Evolutionary conservation across 2,329 filamentous ascomycete genomes (phyloP).

Genomic region (Stachybotrys elegans): DNA sequence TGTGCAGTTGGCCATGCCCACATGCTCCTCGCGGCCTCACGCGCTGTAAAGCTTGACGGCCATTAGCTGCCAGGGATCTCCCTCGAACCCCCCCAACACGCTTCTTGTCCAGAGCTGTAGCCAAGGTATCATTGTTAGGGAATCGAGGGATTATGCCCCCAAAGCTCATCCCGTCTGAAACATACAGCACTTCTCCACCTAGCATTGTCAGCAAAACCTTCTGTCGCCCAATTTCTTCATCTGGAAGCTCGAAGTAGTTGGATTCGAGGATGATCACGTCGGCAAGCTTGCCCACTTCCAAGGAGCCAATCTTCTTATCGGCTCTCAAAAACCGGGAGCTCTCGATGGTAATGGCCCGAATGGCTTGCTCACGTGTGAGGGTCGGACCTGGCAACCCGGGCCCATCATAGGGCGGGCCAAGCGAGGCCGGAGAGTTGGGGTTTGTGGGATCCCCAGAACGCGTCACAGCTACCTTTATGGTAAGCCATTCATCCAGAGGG

Average conservation of each 20-base stretch:
- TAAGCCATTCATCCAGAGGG: constrained; percentile 20
- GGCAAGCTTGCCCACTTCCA: constrained; percentile 19
- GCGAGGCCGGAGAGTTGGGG: constrained; percentile 17
- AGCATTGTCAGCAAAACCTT: constrained; percentile 19
- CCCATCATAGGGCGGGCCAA: constrained; percentile 13
- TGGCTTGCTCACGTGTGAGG: constrained; percentile 14
- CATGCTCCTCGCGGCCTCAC: too few species aligned
- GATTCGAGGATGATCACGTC: constrained; percentile 18
- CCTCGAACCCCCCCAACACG: constrained; percentile 6
- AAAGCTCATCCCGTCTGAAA: constrained; percentile 16
- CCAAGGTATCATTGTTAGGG: constrained; percentile 12
- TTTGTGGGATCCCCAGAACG: constrained; percentile 18
- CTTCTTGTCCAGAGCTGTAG: constrained; percentile 2
- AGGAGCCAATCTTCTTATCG: constrained; percentile 17
- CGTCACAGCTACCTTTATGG: constrained; percentile 19
- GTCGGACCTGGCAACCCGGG: constrained; percentile 13
- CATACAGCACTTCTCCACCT: constrained; percentile 19
- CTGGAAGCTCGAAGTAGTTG: constrained; percentile 19
- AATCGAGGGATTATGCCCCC: constrained; percentile 16
- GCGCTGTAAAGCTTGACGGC: too few species aligned
- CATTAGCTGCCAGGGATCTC: constrained; percentile 1
- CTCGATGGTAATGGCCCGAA: constrained; percentile 17
- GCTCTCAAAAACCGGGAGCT: constrained; percentile 17
- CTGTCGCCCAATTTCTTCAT: constrained; percentile 17
- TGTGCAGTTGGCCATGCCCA: too few species aligned